phyloP scores from a whole-genome alignment of 352 stramenopile genomes.

The Phytophthora hybrid region DNA sequence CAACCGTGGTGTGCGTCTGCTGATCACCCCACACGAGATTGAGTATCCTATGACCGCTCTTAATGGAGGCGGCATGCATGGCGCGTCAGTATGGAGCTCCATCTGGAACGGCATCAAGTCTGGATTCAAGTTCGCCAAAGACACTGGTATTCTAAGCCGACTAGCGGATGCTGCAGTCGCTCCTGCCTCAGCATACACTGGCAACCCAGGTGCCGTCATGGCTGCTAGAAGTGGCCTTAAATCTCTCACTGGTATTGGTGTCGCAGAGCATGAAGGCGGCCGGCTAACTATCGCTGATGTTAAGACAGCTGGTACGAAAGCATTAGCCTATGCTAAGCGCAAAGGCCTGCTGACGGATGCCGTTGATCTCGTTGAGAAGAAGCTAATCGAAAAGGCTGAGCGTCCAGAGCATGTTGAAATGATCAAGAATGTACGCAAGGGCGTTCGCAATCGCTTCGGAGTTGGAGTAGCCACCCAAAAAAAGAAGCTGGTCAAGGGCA shows the following conservation, averaged over 20 bases:
- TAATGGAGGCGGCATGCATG: neutral
- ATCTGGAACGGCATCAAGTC: neutral
- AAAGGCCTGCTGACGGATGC: conserved; percentile 5
- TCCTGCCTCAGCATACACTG: neutral
- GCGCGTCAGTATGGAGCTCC: conserved; percentile 1
- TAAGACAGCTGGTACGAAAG: neutral
- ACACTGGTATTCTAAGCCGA: neutral
- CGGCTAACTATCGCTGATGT: neutral
- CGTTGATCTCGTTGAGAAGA: neutral
- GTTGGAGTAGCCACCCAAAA: neutral
- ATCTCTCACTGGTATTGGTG: neutral
- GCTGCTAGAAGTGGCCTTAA: neutral
- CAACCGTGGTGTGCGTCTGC: neutral
- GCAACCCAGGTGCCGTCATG: neutral
- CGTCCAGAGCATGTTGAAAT: conserved; percentile 5
- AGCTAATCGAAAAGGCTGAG: neutral
- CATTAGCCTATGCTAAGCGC: conserved; percentile 2
- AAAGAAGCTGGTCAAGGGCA: conserved; percentile 1
- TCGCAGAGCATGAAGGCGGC: neutral
- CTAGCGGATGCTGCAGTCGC: neutral
- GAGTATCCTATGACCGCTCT: neutral
- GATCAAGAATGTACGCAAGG: neutral
- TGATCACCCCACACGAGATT: neutral
- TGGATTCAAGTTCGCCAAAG: neutral
- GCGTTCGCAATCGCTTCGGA: conserved; percentile 3